phyloP scores from a whole-genome alignment of 768 basidiomycete species.

The Suillus subluteus region DNA sequence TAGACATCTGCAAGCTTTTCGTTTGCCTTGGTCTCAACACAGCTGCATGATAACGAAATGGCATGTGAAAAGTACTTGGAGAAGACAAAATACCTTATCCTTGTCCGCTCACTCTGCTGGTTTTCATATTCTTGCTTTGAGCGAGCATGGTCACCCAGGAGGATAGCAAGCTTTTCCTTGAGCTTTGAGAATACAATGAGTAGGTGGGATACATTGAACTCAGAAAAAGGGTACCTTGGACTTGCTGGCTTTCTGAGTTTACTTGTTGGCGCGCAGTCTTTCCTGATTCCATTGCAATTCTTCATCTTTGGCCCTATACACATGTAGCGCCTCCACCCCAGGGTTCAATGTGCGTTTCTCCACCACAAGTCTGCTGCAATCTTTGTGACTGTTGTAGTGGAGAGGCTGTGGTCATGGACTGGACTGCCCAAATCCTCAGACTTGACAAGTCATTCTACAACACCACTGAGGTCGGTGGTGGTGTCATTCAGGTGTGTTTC shows the following conservation, averaged over 20 bases:
- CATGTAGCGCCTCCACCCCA: conserved; percentile 75
- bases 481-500: conserved; percentile 70
- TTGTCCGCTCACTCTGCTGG: conserved; percentile 79
- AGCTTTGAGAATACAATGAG: conserved; percentile 38
- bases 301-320: conserved; percentile 73
- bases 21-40: conserved; percentile 88
- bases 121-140: conserved; percentile 83
- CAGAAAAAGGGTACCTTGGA: conserved; percentile 48
- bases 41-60: conserved; percentile 46
- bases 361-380: neutral
- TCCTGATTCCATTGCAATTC: conserved; percentile 60
- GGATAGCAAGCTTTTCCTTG: conserved; percentile 57
- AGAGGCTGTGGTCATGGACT: conserved; percentile 87
- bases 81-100: conserved; percentile 59
- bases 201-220: conserved; percentile 5
- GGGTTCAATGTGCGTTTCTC: conserved; percentile 78
- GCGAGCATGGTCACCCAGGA: conserved; percentile 63
- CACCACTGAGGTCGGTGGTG: conserved; percentile 72
- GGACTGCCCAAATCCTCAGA: conserved; percentile 84
- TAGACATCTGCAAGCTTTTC: conserved; percentile 87
- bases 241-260: conserved; percentile 51
- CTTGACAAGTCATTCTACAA: conserved; percentile 68
- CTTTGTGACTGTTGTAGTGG: conserved; percentile 59
- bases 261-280: conserved; percentile 58
- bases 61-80: neutral